Evolutionary conservation across 345 rosid species (phyloP).

Genomic region (Syzygium aqueum): DNA sequence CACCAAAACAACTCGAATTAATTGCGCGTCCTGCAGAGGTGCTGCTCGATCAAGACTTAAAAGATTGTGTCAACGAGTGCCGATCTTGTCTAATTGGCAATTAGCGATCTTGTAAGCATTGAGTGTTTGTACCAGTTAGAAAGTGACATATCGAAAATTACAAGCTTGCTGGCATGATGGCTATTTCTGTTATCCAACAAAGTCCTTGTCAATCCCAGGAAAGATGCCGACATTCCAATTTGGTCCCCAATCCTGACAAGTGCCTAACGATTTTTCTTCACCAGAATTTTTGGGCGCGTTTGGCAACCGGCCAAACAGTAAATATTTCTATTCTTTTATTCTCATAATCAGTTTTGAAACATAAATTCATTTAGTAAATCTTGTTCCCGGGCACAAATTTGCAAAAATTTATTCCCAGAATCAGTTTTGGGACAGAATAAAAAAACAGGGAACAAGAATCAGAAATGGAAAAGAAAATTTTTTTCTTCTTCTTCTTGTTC

Average conservation of each 20-base stretch:
- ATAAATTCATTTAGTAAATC: too few species aligned
- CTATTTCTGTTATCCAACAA: not conserved
- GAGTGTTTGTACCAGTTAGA: not conserved
- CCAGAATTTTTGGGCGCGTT: not conserved
- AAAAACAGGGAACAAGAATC: too few species aligned
- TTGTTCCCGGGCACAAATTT: too few species aligned
- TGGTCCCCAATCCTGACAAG: not conserved
- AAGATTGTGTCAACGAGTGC: not conserved
- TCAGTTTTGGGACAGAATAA: too few species aligned
- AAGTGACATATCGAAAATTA: not conserved
- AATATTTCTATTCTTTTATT: too few species aligned
- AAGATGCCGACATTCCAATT: not conserved
- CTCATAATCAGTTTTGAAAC: too few species aligned
- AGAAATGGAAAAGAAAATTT: too few species aligned
- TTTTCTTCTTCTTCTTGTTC: too few species aligned
- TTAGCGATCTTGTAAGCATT: not conserved
- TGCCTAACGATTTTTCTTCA: not conserved
- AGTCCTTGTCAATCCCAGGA: not conserved
- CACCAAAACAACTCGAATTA: not conserved
- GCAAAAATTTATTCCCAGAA: too few species aligned
- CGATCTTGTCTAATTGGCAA: not conserved
- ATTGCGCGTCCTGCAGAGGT: not conserved
- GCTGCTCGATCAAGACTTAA: not conserved
- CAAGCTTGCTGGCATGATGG: not conserved
- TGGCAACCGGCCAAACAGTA: too few species aligned